Evolutionary conservation across 2,329 filamentous ascomycete species (phyloP), one percentile per base, ranked within the genome.

Genomic region (Aspergillus latus): DNA sequence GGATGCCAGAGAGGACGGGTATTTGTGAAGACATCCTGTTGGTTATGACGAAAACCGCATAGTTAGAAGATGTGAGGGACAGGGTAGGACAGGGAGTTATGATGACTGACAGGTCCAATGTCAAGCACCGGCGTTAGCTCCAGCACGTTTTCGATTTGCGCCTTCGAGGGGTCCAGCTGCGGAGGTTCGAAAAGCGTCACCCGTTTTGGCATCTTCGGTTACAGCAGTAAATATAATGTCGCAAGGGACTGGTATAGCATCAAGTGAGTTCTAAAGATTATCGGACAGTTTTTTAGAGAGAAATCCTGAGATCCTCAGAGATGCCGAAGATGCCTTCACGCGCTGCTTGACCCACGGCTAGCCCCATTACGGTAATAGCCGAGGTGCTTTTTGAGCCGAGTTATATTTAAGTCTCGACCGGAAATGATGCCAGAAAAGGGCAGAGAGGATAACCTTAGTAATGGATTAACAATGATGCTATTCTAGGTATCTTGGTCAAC

Each of bases 1-100:
- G 94, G 94, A 66, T 95, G 92, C 92, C 92, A 97, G 59, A 94
- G 82, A 21, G 88, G 88, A 37, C 92, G 88, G 2, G 92, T 90
- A 73, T 99, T 99, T 54, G 94, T 97, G 79, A 94, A 99, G 64
- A 97, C 87, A 72, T 96, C 89, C 87, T 90, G 59, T 48, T 42
- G 21, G 21, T 21, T 15, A 15, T 60, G 34, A 61, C 16, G 21
- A 43, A 28, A 16, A 15, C 4, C 32, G 21, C 39, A 32, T 7
- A 15, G 30, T 39, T 39, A 51, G 46, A 56, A 54, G 49, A 49
- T 13, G 32, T 30, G 34, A 21, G 7, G 21, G 45, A 34, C 28
- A 45, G 28, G 39, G 10, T 8, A 13, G 28, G 49, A 16, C 49
- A n/a, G 34, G 36, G 53, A 29, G 28, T 28, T 30, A 44, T 44